Evolutionary conservation across 2,329 filamentous ascomycete genomes (phyloP).

Genomic region (Verticillium tricorpus): DNA sequence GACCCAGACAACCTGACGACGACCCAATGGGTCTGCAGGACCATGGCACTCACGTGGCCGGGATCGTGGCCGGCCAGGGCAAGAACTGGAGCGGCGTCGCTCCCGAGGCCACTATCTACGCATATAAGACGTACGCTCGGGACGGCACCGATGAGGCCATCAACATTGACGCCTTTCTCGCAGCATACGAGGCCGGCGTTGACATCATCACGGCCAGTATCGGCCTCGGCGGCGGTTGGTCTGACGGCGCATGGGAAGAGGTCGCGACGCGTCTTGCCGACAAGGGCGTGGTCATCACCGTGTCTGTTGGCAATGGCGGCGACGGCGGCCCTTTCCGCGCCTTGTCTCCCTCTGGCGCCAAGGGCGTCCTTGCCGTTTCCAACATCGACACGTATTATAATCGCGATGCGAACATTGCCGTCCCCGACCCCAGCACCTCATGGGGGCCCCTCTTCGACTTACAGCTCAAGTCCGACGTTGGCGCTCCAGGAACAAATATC

Average conservation of each 20-base stretch:
- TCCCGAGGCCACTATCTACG: slow-evolving; percentile 18
- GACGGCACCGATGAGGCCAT: slow-evolving; percentile 6
- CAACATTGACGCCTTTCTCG: slow-evolving; percentile 27
- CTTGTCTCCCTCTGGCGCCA: slow-evolving; percentile 32
- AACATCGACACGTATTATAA: slow-evolving; percentile 18
- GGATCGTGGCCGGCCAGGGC: slow-evolving; percentile 38
- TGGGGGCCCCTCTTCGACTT: slow-evolving; percentile 33
- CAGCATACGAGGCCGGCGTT: slow-evolving; percentile 27
- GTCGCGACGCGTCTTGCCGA: slow-evolving; percentile 11
- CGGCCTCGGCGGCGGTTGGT: slow-evolving; percentile 14
- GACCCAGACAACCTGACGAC: background rate
- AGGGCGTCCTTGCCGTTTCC: slow-evolving; percentile 35
- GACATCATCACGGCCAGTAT: slow-evolving; percentile 40
- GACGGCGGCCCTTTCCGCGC: slow-evolving; percentile 41
- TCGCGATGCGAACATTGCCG: slow-evolving; percentile 26
- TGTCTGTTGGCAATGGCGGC: slow-evolving; percentile 48
- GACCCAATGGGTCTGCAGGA: slow-evolving; percentile 12
- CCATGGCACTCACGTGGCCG: slow-evolving; percentile 41
- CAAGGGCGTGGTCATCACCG: slow-evolving; percentile 41
- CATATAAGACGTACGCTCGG: slow-evolving; percentile 14
- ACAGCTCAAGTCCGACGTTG: slow-evolving; percentile 36
- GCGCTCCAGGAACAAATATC: slow-evolving; percentile 34
- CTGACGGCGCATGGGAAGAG: background rate
- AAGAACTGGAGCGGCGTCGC: slow-evolving; percentile 18
- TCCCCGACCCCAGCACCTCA: slow-evolving; percentile 25